Base-by-base conservation (phyloP, 2,329 filamentous ascomycete genomes). In the Macrophomina pseudophaseolina region DNA sequence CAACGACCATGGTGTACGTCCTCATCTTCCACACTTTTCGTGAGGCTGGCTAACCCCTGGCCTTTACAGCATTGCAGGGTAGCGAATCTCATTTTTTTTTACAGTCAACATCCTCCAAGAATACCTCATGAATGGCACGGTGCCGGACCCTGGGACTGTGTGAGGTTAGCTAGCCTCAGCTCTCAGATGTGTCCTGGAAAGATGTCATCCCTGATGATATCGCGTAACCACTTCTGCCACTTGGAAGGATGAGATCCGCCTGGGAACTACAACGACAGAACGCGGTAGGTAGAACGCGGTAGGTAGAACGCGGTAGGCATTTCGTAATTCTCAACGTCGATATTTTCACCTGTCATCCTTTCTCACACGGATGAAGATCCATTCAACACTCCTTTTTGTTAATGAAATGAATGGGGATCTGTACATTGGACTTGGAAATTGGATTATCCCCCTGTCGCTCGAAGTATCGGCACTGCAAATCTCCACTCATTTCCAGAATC, bases 101-200 rank as follows among this genome's bases (percentile, higher is more conserved):
- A 71, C 69, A 1, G 52, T 60, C 33, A 67, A 67, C 8, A 64
- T 46, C 1, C 66, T 71, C 5, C 66, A 66, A 11, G 67, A 65
- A 2, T 72, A 72, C 53, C 68, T 72, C 51, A 56, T 64, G 28
- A 60, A 71, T 4, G 70, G 70, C 1, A 69, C 62, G 0, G n/a
- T 72, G 53, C 70, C 69, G 14, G 59, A 67, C 8, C 64, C 62
- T 23, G 69, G 69, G 4, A 68, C 28, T 11, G 66, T 69, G 70
- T 48, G 65, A 71, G 64, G 53, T 67, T 0, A 64, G 69, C 1
- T 8, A 42, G 23, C 60, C 60, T 30, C 60, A 44, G 1, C 53
- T 52, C 33, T 64, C 48, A 8, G 16, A 53, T 30, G 6, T 53
- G 8, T 52, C 33, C 9, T 53, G 60, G 60, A 18, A 32, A 14